These are phyloP conservation scores for Novymonas esmeraldas DNA, from an alignment of 208 protist genomes.

Conservation along the genomic window DNA sequence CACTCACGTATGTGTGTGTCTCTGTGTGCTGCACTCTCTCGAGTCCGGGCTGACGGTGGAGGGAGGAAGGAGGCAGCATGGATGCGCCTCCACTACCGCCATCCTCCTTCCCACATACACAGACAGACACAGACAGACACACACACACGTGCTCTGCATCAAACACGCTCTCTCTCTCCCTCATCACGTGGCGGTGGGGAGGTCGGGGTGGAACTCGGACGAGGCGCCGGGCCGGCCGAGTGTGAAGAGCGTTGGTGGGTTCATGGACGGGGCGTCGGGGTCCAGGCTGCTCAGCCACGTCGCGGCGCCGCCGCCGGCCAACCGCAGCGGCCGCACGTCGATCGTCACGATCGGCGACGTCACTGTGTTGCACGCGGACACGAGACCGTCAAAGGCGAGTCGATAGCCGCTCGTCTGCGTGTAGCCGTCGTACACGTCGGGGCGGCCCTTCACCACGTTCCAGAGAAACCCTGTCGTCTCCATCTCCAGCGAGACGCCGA, in stretches of 20 bases:
- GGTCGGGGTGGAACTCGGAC: not conserved
- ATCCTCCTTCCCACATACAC: not conserved
- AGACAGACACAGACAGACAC: not conserved
- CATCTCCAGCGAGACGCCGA: slow-evolving; percentile 59
- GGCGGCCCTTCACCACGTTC: slow-evolving; percentile 66
- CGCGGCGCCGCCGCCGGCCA: not conserved
- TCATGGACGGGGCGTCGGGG: slow-evolving; percentile 14
- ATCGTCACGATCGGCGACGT: slow-evolving; percentile 52
- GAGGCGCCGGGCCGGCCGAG: slow-evolving; percentile 5
- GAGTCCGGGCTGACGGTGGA: too few relatives aligned
- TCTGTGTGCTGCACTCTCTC: too few relatives aligned
- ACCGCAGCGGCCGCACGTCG: slow-evolving; percentile 44
- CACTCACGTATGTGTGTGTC: too few relatives aligned
- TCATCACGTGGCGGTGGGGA: not conserved
- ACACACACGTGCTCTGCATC: not conserved
- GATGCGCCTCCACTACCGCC: not conserved
- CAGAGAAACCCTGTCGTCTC: slow-evolving; percentile 74
- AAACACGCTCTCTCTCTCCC: not conserved
- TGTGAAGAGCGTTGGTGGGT: slow-evolving; percentile 23
- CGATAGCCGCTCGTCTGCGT: slow-evolving; percentile 41
- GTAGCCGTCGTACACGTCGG: slow-evolving; percentile 40
- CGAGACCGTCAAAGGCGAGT: slow-evolving; percentile 60
- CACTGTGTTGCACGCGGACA: slow-evolving; percentile 66
- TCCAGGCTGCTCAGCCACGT: slow-evolving; percentile 1
- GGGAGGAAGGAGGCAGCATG: too few relatives aligned